phyloP scores from a whole-genome alignment of 305 asterid genomes.

The Fraxinus greggii region DNA sequence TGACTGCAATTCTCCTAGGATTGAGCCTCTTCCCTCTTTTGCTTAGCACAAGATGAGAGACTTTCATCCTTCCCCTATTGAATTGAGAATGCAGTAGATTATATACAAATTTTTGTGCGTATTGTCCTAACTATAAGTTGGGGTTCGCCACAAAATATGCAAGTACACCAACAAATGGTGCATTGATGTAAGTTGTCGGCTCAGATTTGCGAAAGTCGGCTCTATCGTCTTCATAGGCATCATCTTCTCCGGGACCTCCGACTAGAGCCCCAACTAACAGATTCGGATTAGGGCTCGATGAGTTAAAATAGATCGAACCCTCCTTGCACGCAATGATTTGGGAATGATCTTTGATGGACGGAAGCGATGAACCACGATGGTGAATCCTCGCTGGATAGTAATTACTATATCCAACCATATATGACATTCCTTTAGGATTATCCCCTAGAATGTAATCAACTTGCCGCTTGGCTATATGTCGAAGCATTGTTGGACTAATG shows the following conservation, averaged over 20 bases:
- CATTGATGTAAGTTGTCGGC: constrained; percentile 40
- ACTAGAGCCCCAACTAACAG: constrained; percentile 33
- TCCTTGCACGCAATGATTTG: constrained; percentile 39
- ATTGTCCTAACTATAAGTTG: background rate
- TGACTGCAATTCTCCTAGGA: background rate
- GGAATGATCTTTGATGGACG: constrained; percentile 25
- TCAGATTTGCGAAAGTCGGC: constrained; percentile 33
- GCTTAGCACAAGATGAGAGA: constrained; percentile 1
- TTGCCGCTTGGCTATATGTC: constrained; percentile 31
- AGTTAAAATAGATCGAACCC: constrained; percentile 32
- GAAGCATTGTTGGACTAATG: constrained; percentile 22
- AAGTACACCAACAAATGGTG: constrained; percentile 40
- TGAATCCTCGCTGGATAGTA: constrained; percentile 35
- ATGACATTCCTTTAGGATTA: constrained; percentile 36
- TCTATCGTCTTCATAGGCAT: constrained; percentile 27
- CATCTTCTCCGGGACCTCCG: constrained; percentile 36
- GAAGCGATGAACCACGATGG: constrained; percentile 42
- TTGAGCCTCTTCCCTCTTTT: constrained; percentile 1
- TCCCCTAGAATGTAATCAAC: constrained; percentile 38
- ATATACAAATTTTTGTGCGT: background rate
- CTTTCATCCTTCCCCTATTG: background rate
- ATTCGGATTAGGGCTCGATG: constrained; percentile 39
- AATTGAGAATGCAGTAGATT: background rate
- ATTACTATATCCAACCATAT: constrained; percentile 38
- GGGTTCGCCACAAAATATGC: constrained; percentile 19